Base-by-base conservation (phyloP, 257 asterid genomes). In the Nicotiana noctiflora region DNA sequence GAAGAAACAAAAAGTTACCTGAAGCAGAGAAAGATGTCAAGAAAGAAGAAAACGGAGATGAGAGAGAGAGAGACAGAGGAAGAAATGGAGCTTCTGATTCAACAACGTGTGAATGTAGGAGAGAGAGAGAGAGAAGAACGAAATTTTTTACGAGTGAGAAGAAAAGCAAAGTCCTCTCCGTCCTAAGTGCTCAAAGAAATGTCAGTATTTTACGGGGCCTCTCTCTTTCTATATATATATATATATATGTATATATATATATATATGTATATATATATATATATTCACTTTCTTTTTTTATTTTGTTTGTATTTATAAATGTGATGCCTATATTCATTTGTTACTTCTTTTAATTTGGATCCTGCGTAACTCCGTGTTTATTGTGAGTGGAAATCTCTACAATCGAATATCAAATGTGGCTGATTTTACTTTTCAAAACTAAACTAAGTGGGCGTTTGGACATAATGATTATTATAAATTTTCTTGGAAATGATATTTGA, bases 121-220 rank as follows among this genome's bases (percentile, higher is more conserved):
- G 61, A 18, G 10, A 55, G 60, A 15, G 21, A 31, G n/a, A n/a
- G 32, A 18, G 1, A 21, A 49, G n/a, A 51, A 51, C 15, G 18
- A 51, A 3, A 51, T n/a, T 49, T 70, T 49, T 25, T 49, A 49
- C 61, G 78, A 62, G 19, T 17, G 3, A 59, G 59, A 60, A 78
- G 57, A 1, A 49, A 60, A 7, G 19, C 34, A 23, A 8, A 60
- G 40, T 56, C 60, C 81, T 29, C 64, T 77, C 52, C 53, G 31
- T 76, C 14, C 80, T 37, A n/a, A 6, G 21, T 77, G 1, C n/a
- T 21, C 66, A 59, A 25, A 14, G 4, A 5, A 77, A 32, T 77
- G 4, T 44, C 60, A 77, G 44, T 46, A 78, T 78, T 78, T 78
- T 40, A 60, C 74, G 86, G 81, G 31, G 51, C 83, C 75, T 83